Conservation (phyloP, 2,329 filamentous ascomycete species). For the Pleoardoris graminearum region DNA sequence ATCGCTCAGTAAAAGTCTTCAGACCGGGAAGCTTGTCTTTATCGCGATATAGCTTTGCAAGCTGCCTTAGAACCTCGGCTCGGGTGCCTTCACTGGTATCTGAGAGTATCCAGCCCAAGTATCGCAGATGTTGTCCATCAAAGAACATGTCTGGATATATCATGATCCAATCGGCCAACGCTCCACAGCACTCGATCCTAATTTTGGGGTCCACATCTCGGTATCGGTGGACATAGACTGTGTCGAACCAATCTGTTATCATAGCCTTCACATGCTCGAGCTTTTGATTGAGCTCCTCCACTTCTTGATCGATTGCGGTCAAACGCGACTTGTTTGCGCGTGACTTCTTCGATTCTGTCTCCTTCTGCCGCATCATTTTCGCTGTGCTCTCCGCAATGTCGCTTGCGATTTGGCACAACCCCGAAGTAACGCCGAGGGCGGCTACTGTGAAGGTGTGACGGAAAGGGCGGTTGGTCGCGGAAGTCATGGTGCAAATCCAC, state of each 20-base stretch:
- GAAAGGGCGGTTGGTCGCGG: slow-evolving; percentile 83
- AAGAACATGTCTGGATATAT: slow-evolving; percentile 85
- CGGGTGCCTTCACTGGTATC: slow-evolving; percentile 75
- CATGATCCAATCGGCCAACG: slow-evolving; percentile 86
- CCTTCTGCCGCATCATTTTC: slow-evolving; percentile 75
- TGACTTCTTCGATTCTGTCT: slow-evolving; percentile 73
- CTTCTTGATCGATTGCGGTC: slow-evolving; percentile 70
- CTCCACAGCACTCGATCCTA: slow-evolving; percentile 82
- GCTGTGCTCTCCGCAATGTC: slow-evolving; percentile 73
- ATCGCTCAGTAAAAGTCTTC: slow-evolving; percentile 90
- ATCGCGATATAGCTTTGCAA: slow-evolving; percentile 77
- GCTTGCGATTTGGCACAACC: slow-evolving; percentile 73
- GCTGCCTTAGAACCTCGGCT: slow-evolving; percentile 82
- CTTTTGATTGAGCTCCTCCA: slow-evolving; percentile 70
- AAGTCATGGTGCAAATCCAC: slow-evolving; percentile 91
- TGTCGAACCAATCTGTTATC: slow-evolving; percentile 86
- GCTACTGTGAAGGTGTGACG: slow-evolving; percentile 91
- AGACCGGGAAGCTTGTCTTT: slow-evolving; percentile 75
- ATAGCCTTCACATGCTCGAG: slow-evolving; percentile 70
- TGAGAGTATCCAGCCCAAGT: slow-evolving; percentile 93
- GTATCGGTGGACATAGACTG: slow-evolving; percentile 93
- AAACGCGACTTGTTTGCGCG: slow-evolving; percentile 78
- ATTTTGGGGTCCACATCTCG: slow-evolving; percentile 91
- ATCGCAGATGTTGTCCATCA: slow-evolving; percentile 86
- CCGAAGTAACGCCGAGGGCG: slow-evolving; percentile 75